Conservation (phyloP, 2,329 filamentous ascomycete genomes). For the Blastomyces parvus region DNA sequence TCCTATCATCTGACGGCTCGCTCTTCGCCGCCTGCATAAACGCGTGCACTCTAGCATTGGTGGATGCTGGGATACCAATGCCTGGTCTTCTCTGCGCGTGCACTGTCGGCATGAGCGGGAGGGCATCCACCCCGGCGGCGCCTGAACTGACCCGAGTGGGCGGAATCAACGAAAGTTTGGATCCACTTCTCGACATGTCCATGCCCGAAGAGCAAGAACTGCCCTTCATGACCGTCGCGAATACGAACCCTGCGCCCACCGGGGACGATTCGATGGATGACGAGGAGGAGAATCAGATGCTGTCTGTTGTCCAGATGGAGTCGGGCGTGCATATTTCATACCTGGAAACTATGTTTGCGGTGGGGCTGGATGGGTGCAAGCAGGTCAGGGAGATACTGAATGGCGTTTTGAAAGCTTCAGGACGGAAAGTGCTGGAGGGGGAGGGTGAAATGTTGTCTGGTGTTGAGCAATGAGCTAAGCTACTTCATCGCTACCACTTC, state of each 20-base stretch:
- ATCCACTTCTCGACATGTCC: slow-evolving; percentile 38
- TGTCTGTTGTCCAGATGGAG: slow-evolving; percentile 76
- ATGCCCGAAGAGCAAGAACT: slow-evolving; percentile 57
- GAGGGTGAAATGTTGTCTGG: slow-evolving; percentile 8
- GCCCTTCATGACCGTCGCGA: slow-evolving; percentile 78
- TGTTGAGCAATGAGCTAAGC: background rate
- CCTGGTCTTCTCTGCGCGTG: slow-evolving; percentile 80
- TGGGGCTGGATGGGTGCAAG: slow-evolving; percentile 84
- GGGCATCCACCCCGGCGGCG: slow-evolving; percentile 33
- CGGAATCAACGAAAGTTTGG: slow-evolving; percentile 32
- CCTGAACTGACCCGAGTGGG: slow-evolving; percentile 11
- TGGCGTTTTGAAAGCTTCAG: slow-evolving; percentile 54
- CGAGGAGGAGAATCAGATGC: slow-evolving; percentile 42
- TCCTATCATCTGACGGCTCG: slow-evolving; percentile 82
- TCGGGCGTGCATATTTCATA: slow-evolving; percentile 70
- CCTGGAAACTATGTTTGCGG: slow-evolving; percentile 84
- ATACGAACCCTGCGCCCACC: slow-evolving; percentile 38
- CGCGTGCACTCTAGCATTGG: slow-evolving; percentile 78
- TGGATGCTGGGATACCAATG: slow-evolving; percentile 95
- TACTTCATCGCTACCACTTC: background rate
- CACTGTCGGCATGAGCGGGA: slow-evolving; percentile 62
- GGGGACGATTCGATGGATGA: slow-evolving; percentile 55
- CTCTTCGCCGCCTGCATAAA: slow-evolving; percentile 85
- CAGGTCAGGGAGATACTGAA: slow-evolving; percentile 76
- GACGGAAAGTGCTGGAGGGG: slow-evolving; percentile 15